Evolutionary conservation across 345 rosid genomes (phyloP), one percentile per base, ranked within the genome.

Genomic region (Eucalyptus marginata): DNA sequence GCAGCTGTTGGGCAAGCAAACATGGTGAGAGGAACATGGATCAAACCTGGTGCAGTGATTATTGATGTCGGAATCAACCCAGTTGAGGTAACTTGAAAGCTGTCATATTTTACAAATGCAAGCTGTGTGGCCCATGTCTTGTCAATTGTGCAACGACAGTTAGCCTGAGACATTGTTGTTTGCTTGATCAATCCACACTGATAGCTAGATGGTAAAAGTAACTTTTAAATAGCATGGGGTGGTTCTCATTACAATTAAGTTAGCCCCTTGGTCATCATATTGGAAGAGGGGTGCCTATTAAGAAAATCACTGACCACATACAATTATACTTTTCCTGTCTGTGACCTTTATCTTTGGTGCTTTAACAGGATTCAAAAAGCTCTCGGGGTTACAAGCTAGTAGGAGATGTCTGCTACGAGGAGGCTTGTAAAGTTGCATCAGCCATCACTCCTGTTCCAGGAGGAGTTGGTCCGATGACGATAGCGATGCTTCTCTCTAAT

Each of bases 391-490:
- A 95, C 91, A 91, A 93, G 89, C 91, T 96, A 49, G 98, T 95
- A 14, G 98, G 99, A 89, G 98, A 96, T 90, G 93, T 97, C 92
- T 94, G 95, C 91, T 95, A 95, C 17, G 96, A 97, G 84, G 97
- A 97, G 90, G 99, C 95, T 54, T 88, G 95, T 90, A 90, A 94
- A 90, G 94, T 94, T 88, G 99, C 98, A 87, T 93, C 96, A 47
- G 97, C 97, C 27, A 85, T 95, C 86, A 97, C 99, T 54, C 98
- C 98, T 54, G 98, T 97, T 89, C 98, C 97, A 2, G 97, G 99
- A 12, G 98, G 98, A 87, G 98, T 97, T 86, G 99, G 99, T 89
- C 97, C 99, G 2, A 96, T 97, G 99, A 96, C 99, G 13, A 95
- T 96, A 88, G 99, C 97, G 44, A 94, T 97, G 99, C 99, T 97